A percentile compares a stretch with the other conserved stretches of the same genome.
Evolutionary conservation across 2,329 filamentous ascomycete genomes (phyloP).

Genomic region (Colletotrichum chrysophilum): DNA sequence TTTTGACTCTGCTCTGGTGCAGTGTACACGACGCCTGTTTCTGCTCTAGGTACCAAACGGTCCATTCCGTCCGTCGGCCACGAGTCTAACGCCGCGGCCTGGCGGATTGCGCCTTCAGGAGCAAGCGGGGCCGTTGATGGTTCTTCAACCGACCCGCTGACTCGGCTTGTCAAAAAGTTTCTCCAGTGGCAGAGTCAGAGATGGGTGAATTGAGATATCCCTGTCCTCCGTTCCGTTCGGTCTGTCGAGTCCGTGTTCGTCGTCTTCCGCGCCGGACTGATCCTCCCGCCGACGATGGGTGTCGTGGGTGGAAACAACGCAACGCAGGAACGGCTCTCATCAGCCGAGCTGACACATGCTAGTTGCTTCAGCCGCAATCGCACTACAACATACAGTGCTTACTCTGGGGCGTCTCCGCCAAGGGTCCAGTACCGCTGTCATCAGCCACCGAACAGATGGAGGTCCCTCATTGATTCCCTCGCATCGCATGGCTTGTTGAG

Average conservation of each 20-base stretch:
- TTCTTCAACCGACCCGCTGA: not conserved
- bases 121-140: not conserved
- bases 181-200: no score
- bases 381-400: constrained; percentile 1
- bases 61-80: not conserved
- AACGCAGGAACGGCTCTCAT: not conserved
- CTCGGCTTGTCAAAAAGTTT: not conserved
- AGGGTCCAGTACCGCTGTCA: not conserved
- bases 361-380: constrained; percentile 2
- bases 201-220: not conserved
- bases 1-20: not conserved
- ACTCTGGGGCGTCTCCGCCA: not conserved
- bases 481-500: not conserved
- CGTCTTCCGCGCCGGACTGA: not conserved
- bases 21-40: not conserved
- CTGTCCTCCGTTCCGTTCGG: not conserved
- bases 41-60: not conserved
- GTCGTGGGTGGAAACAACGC: not conserved
- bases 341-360: not conserved
- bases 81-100: not conserved
- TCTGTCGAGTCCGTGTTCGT: not conserved
- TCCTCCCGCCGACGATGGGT: not conserved
- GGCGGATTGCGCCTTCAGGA: not conserved
- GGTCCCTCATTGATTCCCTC: not conserved
- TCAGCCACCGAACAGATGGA: not conserved